Evolutionary conservation across 257 asterid species (phyloP).

Genomic region (Nicotiana undulata): DNA sequence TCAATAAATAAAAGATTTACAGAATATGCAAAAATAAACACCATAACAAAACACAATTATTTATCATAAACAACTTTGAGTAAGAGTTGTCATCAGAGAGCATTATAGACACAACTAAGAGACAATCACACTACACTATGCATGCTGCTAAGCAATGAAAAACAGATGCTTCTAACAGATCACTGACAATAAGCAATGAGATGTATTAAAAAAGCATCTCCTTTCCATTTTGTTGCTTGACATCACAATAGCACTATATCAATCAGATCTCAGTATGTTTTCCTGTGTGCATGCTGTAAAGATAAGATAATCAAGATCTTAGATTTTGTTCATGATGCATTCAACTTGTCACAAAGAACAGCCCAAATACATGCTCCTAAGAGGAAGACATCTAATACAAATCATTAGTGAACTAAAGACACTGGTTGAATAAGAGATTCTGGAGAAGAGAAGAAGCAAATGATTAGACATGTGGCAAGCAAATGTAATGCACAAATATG

Average conservation of each 20-base stretch:
- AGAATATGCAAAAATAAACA: neutral
- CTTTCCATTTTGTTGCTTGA: neutral
- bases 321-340: neutral
- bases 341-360: neutral
- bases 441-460: neutral
- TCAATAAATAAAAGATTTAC: neutral
- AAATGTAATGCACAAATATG: neutral
- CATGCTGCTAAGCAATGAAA: neutral
- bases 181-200: neutral
- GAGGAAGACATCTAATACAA: neutral
- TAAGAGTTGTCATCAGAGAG: neutral
- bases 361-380: neutral
- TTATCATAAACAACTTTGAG: neutral
- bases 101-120: neutral
- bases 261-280: neutral
- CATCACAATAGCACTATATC: neutral
- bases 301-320: neutral
- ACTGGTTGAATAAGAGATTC: slow-evolving; percentile 3
- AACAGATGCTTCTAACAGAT: neutral
- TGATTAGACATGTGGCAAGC: neutral
- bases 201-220: neutral
- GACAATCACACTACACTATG: neutral
- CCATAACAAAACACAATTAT: neutral
- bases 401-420: neutral
- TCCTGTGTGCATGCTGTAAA: neutral